Percentiles rank a stretch among this genome's conserved stretches.
phyloP scores from a whole-genome alignment of 192 early-diverging fungal species.

The Linnemannia zychae region DNA sequence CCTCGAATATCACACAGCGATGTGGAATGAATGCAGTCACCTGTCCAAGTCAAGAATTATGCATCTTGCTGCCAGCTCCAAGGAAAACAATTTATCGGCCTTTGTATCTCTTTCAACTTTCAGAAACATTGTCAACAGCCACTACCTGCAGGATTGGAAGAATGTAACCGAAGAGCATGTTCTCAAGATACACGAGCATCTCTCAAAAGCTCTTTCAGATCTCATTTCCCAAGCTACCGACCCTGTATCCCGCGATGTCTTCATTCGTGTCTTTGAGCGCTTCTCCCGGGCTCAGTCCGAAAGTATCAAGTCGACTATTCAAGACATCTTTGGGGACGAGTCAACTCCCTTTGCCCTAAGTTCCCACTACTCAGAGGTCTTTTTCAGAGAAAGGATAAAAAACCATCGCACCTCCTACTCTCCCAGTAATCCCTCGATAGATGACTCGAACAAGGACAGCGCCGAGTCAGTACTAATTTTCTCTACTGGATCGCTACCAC shows the following conservation, averaged over 20 bases:
- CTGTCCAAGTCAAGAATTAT: too few species aligned
- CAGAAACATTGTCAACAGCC: too few species aligned
- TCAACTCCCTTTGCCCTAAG: not conserved
- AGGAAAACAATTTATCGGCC: too few species aligned
- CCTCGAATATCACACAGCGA: too few species aligned
- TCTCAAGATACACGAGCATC: not conserved
- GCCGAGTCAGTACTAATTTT: not conserved
- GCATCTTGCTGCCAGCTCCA: too few species aligned
- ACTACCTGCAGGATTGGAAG: too few species aligned
- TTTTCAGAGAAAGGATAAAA: conserved; percentile 16
- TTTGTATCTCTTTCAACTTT: too few species aligned
- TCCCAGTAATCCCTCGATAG: not conserved
- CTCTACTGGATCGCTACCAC: too few species aligned
- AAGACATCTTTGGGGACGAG: conserved; percentile 12
- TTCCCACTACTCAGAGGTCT: not conserved
- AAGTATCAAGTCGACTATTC: not conserved
- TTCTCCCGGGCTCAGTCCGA: not conserved
- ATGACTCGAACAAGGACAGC: not conserved
- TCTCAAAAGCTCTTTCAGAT: not conserved
- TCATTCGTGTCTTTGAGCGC: conserved; percentile 3
- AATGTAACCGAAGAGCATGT: too few species aligned
- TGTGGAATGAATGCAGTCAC: too few species aligned
- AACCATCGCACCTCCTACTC: not conserved
- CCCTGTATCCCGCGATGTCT: conserved; percentile 5
- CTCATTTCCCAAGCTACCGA: not conserved